Conservation (phyloP, 176 grass and related monocot species). For the Themeda triandra region DNA sequence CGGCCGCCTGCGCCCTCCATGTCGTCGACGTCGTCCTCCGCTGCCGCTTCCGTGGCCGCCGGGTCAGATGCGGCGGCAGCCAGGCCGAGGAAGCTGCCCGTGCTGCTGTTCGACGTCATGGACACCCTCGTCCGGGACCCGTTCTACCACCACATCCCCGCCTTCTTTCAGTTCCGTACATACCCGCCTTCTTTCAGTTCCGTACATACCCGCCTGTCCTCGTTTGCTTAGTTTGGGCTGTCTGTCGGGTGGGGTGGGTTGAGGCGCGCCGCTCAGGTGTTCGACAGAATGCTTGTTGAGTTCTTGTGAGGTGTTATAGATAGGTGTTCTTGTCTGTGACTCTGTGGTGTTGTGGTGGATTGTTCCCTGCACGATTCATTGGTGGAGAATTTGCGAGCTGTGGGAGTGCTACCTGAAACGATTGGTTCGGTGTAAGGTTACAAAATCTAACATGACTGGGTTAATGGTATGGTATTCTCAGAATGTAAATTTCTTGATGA, state of each 20-base stretch:
- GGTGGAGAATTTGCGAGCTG: neutral
- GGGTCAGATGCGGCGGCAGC: too few relatives aligned
- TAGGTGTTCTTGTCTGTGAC: neutral
- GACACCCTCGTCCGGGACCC: conserved; percentile 91
- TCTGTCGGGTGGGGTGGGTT: neutral
- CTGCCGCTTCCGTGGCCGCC: neutral
- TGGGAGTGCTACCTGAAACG: neutral
- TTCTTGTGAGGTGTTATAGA: neutral
- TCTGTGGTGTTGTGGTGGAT: neutral
- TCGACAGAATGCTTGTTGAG: conserved; percentile 19
- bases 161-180: conserved; percentile 74
- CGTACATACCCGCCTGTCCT: neutral
- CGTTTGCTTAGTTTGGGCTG: neutral
- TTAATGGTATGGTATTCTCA: neutral
- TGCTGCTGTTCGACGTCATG: conserved; percentile 94
- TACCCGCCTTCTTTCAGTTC: conserved; percentile 70
- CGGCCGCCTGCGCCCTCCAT: neutral
- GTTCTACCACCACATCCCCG: conserved; percentile 84
- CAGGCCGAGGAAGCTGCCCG: conserved; percentile 49
- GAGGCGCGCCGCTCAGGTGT: neutral
- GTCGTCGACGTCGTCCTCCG: conserved; percentile 15
- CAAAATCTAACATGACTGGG: neutral
- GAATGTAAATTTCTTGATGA: neutral
- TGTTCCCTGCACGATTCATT: neutral
- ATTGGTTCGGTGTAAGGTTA: neutral